Base-by-base conservation (phyloP, 2,329 filamentous ascomycete species). In the Colletotrichum ledebouriae region DNA sequence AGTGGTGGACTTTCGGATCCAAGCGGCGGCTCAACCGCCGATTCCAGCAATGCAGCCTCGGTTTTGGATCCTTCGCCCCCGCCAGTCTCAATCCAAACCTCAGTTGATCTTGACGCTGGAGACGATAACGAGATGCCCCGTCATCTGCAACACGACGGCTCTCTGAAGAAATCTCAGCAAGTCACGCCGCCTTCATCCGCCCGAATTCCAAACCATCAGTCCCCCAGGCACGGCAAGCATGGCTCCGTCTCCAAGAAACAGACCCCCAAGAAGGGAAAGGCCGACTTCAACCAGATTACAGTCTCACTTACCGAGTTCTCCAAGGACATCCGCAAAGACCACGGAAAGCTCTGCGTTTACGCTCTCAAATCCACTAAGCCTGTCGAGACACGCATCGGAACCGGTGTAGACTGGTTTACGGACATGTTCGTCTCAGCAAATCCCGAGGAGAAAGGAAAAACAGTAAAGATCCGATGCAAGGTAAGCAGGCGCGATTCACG, bases 401-500 rank as follows among this genome's bases (percentile, higher is more conserved):
- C 80, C 59, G 81, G 82, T 50, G 74, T 77, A 9, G 85, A 87
- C 64, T 80, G 82, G 68, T 87, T 89, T 72, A 81, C 82, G 3
- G 76, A 78, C 49, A 75, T 87, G 69, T 79, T 76, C 15, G 75
- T 81, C 1, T 75, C 76, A 0, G 74, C 78, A 15, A 63, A 61
- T 4, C 59, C 57, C 3, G 77, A 80, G n/a, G 72, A 76, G 17
- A 77, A 76, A 56, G 76, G 74, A 5, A 78, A 79, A 20, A 81
- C 79, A 3, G 83, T 87, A 76, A 82, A 79, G 71, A 79, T 87
- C 46, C 86, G 83, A 71, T 80, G 83, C 63, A 88, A 87, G 81
- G 83, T 85, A 71, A 70, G 78, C 71, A 25, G n/a, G 34, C 12
- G 34, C 34, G 25, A n/a, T 34, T 39, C 25, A 17, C n/a, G 15